A percentile compares a stretch with the other conserved stretches of the same genome.
Evolutionary conservation across 306 rosid genomes (phyloP).

Genomic region (Cucumis melo): DNA sequence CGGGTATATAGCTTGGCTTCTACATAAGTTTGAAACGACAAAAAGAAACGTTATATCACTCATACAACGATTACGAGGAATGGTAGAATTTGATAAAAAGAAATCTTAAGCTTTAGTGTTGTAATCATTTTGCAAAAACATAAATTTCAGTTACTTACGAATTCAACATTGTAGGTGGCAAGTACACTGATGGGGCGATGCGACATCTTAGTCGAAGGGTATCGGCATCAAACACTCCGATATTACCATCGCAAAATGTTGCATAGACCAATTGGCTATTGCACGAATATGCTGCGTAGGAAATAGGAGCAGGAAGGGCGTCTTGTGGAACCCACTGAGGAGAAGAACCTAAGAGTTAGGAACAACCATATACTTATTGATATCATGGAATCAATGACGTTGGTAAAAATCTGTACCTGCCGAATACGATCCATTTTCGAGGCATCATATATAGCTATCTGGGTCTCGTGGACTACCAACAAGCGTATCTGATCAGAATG

Average conservation of each 20-base stretch:
- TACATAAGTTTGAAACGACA: conserved; percentile 9
- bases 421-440: conserved; percentile 72
- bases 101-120: not conserved
- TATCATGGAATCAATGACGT: not conserved
- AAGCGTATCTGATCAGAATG: conserved; percentile 62
- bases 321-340: conserved; percentile 90
- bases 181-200: conserved; percentile 54
- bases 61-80: not conserved
- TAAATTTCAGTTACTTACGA: conserved; percentile 32
- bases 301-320: conserved; percentile 47
- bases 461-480: conserved; percentile 69
- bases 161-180: conserved; percentile 34
- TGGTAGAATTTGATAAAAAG: not conserved
- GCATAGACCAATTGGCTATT: conserved; percentile 55
- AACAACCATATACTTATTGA: not conserved
- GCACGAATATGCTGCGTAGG: conserved; percentile 65
- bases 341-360: conserved; percentile 12
- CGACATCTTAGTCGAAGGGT: conserved; percentile 66
- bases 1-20: conserved; percentile 54
- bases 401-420: conserved; percentile 38
- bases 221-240: conserved; percentile 80
- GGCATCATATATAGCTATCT: conserved; percentile 81
- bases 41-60: not conserved
- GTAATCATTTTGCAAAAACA: not conserved
- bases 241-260: conserved; percentile 55